phyloP scores from a whole-genome alignment of 2,329 filamentous ascomycete species.

The Fusarium stilboides region DNA sequence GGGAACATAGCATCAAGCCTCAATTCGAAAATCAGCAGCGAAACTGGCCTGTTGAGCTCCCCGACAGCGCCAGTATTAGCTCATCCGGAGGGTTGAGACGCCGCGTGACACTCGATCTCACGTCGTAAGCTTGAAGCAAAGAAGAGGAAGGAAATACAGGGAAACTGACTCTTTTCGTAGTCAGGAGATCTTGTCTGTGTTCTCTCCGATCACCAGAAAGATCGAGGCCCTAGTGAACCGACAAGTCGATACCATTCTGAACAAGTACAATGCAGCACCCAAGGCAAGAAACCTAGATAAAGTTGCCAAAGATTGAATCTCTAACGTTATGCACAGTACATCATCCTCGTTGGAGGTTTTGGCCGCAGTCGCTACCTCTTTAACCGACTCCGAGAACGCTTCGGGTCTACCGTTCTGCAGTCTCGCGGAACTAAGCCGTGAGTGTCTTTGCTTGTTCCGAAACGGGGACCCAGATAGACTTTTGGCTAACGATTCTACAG shows the following conservation, averaged over 20 bases:
- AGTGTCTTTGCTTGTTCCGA: slow-evolving; percentile 20
- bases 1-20: slow-evolving; percentile 54
- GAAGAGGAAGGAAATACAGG: rapidly evolving
- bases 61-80: slow-evolving; percentile 2
- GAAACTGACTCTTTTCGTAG: neutral
- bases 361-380: slow-evolving; percentile 54
- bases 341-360: slow-evolving; percentile 59
- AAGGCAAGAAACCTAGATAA: slow-evolving; percentile 45
- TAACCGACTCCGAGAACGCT: slow-evolving; percentile 35
- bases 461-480: no score
- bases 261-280: slow-evolving; percentile 36
- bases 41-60: slow-evolving; percentile 41
- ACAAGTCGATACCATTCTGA: slow-evolving; percentile 46
- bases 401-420: slow-evolving; percentile 50
- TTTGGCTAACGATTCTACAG: slow-evolving; percentile 23
- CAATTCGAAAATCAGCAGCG: slow-evolving; percentile 43
- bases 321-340: slow-evolving; percentile 46
- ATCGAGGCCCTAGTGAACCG: slow-evolving; percentile 46
- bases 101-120: slow-evolving; percentile 14
- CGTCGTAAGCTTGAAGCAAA: neutral
- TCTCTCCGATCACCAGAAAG: slow-evolving; percentile 40
- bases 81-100: slow-evolving; percentile 7
- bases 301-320: no score
- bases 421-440: slow-evolving; percentile 53
- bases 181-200: slow-evolving; percentile 46